Evolutionary conservation across 73 alveolate genomes (phyloP).

Genomic region (Paramecium biaurelia): DNA sequence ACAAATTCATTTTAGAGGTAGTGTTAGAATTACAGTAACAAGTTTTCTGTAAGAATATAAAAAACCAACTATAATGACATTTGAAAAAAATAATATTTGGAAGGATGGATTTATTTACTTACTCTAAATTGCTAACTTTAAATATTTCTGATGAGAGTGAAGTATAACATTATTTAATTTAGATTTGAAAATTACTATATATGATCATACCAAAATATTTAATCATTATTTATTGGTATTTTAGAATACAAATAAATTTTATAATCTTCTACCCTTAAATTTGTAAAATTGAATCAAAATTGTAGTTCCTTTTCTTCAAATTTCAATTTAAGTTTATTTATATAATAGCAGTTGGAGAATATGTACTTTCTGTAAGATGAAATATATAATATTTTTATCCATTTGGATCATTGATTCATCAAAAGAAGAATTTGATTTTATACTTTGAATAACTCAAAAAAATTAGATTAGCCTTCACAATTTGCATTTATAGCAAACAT

Average conservation of each 20-base stretch:
- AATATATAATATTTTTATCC: background rate
- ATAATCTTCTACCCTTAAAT: background rate
- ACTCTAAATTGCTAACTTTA: background rate
- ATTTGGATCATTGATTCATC: background rate
- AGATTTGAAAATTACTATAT: too few relatives aligned
- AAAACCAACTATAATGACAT: too few relatives aligned
- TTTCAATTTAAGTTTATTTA: background rate
- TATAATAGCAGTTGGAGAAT: background rate
- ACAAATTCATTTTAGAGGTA: background rate
- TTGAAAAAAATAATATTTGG: background rate
- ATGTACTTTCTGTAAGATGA: background rate
- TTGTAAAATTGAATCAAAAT: background rate
- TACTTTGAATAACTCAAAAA: background rate
- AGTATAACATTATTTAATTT: too few relatives aligned
- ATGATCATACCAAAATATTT: background rate
- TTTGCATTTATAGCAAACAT: background rate
- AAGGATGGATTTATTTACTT: background rate
- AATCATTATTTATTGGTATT: background rate
- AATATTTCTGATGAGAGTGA: background rate
- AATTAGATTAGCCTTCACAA: background rate
- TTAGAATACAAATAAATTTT: background rate
- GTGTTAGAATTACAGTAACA: background rate
- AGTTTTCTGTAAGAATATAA: too few relatives aligned
- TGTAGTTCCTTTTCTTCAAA: background rate
- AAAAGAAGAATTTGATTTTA: background rate